Conservation (phyloP, 2,329 filamentous ascomycete genomes). For the Blastomyces percursus region DNA sequence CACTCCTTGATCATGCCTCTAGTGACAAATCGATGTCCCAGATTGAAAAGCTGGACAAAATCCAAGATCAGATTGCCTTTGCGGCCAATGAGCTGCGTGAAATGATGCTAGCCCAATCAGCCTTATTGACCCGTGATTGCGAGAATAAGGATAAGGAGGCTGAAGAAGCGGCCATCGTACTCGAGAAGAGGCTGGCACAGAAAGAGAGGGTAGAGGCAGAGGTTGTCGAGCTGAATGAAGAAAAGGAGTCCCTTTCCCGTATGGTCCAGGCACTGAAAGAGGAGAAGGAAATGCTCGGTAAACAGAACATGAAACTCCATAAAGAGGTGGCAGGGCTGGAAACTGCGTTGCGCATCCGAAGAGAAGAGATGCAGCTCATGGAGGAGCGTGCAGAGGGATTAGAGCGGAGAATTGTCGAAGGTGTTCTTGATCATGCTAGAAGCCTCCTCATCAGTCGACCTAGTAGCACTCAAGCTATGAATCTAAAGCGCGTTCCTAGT, state of each 20-base stretch:
- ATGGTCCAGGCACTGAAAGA: conserved; percentile 40
- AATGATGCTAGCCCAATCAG: conserved; percentile 67
- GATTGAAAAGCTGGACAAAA: conserved; percentile 73
- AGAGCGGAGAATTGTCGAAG: conserved; percentile 85
- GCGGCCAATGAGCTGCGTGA: conserved; percentile 75
- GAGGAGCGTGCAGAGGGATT: conserved; percentile 77
- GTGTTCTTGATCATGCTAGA: conserved; percentile 91
- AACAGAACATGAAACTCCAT: conserved; percentile 67
- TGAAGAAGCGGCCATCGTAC: conserved; percentile 65
- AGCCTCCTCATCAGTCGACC: conserved; percentile 62
- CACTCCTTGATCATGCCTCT: conserved; percentile 40
- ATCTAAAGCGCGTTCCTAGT: conserved; percentile 42
- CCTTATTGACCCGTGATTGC: conserved; percentile 63
- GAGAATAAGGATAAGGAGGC: conserved; percentile 69
- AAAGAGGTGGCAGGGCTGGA: conserved; percentile 86
- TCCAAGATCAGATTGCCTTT: conserved; percentile 74
- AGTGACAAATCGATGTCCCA: conserved; percentile 61
- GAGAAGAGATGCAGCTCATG: conserved; percentile 85
- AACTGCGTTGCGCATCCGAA: conserved; percentile 75
- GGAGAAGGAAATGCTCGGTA: conserved; percentile 55
- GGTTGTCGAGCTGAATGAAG: conserved; percentile 41
- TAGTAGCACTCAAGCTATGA: conserved; percentile 46
- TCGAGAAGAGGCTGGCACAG: conserved; percentile 62
- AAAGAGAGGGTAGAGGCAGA: conserved; percentile 51
- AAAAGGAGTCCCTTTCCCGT: conserved; percentile 52